Evolutionary conservation across 177 flowering plant species (phyloP), one percentile per base, ranked within the genome.

Genomic region (Vitis hybrid): DNA sequence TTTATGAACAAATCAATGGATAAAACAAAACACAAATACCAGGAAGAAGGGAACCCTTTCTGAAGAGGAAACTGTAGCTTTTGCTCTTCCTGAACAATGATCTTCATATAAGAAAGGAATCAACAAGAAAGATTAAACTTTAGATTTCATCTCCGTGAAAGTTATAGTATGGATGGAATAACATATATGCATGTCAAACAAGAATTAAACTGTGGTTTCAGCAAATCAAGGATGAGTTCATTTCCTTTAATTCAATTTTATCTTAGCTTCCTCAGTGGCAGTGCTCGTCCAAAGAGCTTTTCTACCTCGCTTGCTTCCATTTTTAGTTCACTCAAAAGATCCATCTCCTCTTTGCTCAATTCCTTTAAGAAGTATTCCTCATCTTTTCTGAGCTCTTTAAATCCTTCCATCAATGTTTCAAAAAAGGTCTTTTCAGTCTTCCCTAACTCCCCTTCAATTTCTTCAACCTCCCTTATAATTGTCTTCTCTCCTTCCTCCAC

Each of bases 301-400:
- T 90, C 98, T 3, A 92, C 89, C 69, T 95, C 91, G 4, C 57
- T 65, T 6, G 97, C 97, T 75, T 95, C 97, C 97, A 95, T 84
- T 78, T 92, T 86, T 5, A 91, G 87, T n/a, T 77, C 85, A 68
- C 63, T 71, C 74, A 95, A 73, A 24, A 95, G 1, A 28, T 90
- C 93, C 92, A 79, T 88, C 81, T 95, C 99, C 75, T 92, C 98
- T 76, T 90, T 71, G 62, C 80, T 84, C 64, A 95, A 82, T 33
- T 69, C 90, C 69, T 64, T 81, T 22, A 92, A 66, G 75, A 91
- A 81, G 74, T 86, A 67, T 62, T 95, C 86, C 70, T 90, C 91
- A 74, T 91, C 98, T 67, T 76, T 63, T 67, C 76, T 68, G 6
- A 95, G 82, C 74, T 80, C 96, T 67, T 86, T 86, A 56, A 95